Conservation (phyloP, 1,284 basidiomycete species). For the Malassezia restricta region DNA sequence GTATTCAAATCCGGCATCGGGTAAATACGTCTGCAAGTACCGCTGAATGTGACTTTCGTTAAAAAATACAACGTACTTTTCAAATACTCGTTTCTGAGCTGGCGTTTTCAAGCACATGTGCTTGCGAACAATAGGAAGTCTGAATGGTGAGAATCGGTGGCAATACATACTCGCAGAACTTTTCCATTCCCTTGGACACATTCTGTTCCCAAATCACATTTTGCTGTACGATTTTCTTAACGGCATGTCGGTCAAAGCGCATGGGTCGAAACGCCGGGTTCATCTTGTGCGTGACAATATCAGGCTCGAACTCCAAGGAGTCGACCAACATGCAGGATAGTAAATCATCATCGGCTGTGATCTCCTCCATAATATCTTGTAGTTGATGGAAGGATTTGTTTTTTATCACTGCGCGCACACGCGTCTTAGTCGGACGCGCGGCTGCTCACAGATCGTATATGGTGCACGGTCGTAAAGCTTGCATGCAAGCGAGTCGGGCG, state of each 20-base stretch:
- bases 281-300: slow-evolving; percentile 46
- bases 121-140: slow-evolving; percentile 32
- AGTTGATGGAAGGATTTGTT: background rate
- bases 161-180: slow-evolving; percentile 24
- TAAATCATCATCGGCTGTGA: slow-evolving; percentile 43
- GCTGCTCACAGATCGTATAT: background rate
- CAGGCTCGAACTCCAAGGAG: slow-evolving; percentile 42
- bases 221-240: slow-evolving; percentile 30
- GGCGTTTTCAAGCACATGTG: slow-evolving; percentile 30
- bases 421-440: background rate
- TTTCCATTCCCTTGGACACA: slow-evolving; percentile 28
- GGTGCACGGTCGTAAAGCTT: slow-evolving; percentile 7
- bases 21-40: slow-evolving; percentile 42
- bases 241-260: slow-evolving; percentile 33
- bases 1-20: slow-evolving; percentile 41
- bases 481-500: background rate
- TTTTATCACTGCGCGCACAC: background rate
- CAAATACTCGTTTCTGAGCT: slow-evolving; percentile 26
- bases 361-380: slow-evolving; percentile 34
- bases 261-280: slow-evolving; percentile 38
- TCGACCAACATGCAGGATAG: slow-evolving; percentile 44
- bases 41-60: slow-evolving; percentile 28
- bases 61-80: slow-evolving; percentile 10
- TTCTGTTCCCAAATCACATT: slow-evolving; percentile 34
- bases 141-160: slow-evolving; percentile 2